Evolutionary conservation across 2,329 filamentous ascomycete species (phyloP).

Genomic region (Monosporascus sp.): DNA sequence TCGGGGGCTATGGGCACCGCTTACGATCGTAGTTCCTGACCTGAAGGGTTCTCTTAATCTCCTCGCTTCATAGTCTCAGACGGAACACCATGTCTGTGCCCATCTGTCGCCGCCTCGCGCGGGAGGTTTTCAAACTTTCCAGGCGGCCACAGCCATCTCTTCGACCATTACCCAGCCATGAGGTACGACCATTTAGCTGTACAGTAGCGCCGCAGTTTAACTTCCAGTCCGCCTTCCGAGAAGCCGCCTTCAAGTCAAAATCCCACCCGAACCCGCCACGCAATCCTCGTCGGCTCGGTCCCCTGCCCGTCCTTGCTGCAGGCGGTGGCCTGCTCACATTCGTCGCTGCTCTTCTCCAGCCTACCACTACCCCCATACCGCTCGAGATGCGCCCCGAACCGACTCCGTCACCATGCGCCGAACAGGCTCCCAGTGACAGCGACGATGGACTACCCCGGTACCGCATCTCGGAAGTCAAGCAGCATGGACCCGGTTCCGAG

Average conservation of each 20-base stretch:
- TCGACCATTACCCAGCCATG: conserved; percentile 6
- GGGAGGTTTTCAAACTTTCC: conserved; percentile 11
- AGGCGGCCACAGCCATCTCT: conserved; percentile 9
- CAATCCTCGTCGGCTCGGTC: conserved; percentile 10
- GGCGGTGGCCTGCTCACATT: conserved; percentile 22
- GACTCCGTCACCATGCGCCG: conserved; percentile 2
- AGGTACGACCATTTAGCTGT: conserved; percentile 4
- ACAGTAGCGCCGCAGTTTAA: conserved; percentile 7
- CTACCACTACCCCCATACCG: conserved; percentile 11
- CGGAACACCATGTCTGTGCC: conserved; percentile 13
- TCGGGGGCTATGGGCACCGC: not conserved
- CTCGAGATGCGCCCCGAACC: conserved; percentile 8
- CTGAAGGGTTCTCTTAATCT: too few relatives aligned
- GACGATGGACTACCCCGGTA: conserved; percentile 41
- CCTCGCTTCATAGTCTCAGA: not conserved
- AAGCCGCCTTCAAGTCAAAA: conserved; percentile 5
- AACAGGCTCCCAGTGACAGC: conserved; percentile 15
- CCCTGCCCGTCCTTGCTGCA: conserved; percentile 20
- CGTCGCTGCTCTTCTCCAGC: conserved; percentile 20
- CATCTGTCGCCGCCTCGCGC: conserved; percentile 8
- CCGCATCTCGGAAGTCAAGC: conserved; percentile 45
- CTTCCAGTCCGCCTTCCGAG: conserved; percentile 9
- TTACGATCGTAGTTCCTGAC: not conserved
- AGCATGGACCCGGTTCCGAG: conserved; percentile 46
- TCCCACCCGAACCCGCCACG: conserved; percentile 1